These are phyloP conservation scores for Drechslerella dactyloides DNA, from an alignment of 2,329 filamentous ascomycete genomes.

Conservation along the genomic window DNA sequence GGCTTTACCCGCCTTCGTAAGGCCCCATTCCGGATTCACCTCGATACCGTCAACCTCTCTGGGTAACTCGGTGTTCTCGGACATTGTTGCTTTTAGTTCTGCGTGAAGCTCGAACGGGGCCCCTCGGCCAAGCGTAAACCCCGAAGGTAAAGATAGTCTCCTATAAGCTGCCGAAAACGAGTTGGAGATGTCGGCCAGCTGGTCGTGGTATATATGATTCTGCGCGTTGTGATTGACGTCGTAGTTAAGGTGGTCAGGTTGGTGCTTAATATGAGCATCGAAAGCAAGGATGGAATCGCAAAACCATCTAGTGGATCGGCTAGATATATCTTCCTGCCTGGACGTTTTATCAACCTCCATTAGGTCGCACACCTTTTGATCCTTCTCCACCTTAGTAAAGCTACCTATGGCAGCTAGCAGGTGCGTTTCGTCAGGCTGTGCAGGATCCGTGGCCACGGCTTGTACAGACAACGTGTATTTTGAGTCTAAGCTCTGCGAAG, in stretches of 20 bases:
- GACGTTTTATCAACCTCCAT: constrained; percentile 49
- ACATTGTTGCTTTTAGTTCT: constrained; percentile 26
- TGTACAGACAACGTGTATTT: constrained; percentile 44
- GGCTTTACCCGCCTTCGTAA: constrained; percentile 55
- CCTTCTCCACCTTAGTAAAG: constrained; percentile 33
- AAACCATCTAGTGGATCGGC: constrained; percentile 42
- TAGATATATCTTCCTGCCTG: constrained; percentile 48
- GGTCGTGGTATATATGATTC: constrained; percentile 26
- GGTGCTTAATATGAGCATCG: constrained; percentile 46
- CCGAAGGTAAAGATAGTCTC: constrained; percentile 48
- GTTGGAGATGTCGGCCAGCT: constrained; percentile 36
- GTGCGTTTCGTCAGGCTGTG: constrained; percentile 47
- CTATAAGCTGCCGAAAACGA: constrained; percentile 41
- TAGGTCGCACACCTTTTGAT: constrained; percentile 25
- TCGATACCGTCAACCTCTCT: constrained; percentile 53
- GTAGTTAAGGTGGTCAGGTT: constrained; percentile 26
- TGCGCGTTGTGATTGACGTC: constrained; percentile 22
- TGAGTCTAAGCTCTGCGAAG: constrained; percentile 25
- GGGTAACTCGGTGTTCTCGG: constrained; percentile 46
- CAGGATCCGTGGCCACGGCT: constrained; percentile 42
- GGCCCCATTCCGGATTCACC: constrained; percentile 55
- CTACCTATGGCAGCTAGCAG: constrained; percentile 44
- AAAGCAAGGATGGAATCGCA: constrained; percentile 47
- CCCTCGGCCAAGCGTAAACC: constrained; percentile 43
- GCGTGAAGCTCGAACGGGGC: constrained; percentile 43